Evolutionary conservation across 495 filamentous ascomycete species (phyloP), one percentile per base, ranked within the genome.

Genomic region (Penicillium desertorum): DNA sequence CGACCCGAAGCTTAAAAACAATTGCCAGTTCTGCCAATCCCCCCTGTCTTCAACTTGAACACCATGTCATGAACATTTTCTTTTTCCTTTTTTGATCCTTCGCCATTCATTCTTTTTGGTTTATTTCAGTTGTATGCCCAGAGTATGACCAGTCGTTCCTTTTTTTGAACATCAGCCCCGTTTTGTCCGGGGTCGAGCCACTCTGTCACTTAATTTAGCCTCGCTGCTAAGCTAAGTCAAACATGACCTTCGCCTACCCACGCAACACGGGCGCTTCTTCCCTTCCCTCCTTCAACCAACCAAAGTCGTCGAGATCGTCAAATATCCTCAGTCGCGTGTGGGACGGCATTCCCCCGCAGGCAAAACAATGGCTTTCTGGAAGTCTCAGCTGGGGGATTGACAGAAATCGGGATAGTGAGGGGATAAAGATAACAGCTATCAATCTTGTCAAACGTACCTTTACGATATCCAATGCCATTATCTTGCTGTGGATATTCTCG

Each of bases 401-500:
- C 14, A 56, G 49, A 32, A 29, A 59, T 17, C 57, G 29, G 42
- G 63, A 45, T 11, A 25, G 50, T 22, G 39, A 22, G 42, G 65
- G 63, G 23, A 8, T 65, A 7, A 62, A 54, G 29, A 41, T 50
- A 8, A 46, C 66, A 14, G 53, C 53, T 10, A 36, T 44, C 30
- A 51, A 56, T 30, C 23, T 62, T 3, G n/a, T 66, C 4, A 66
- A 56, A 48, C 45, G 56, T 5, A 51, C 85, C 8, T 65, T 88
- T 56, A 86, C 76, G 60, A 68, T 91, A 34, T 78, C 83, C 45
- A 88, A 90, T 68, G 65, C 83, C 14, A 70, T 96, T 52, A 82
- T 89, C 12, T 65, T 81, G 4, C 25, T 89, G 11, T 98, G 93
- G 93, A 47, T 91, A n/a, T 64, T 89, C 16, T 75, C 87, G 12